Percentiles rank a stretch among this genome's conserved stretches.
phyloP scores from a whole-genome alignment of 1,284 basidiomycete species.

The Taiwanofungus camphoratus region DNA sequence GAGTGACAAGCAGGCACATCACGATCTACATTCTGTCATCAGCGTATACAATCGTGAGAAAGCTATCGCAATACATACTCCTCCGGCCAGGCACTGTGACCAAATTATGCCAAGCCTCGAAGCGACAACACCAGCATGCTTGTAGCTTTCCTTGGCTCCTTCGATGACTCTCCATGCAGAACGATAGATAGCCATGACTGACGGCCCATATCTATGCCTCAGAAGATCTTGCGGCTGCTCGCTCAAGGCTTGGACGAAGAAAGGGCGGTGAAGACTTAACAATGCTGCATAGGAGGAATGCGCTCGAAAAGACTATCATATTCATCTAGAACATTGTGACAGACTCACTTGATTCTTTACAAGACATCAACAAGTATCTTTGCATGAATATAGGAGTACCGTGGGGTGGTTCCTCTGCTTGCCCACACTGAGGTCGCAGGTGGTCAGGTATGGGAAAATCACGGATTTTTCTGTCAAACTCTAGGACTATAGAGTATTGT shows the following conservation, averaged over 20 bases:
- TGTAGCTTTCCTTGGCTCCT: constrained; percentile 38
- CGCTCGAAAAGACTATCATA: neutral
- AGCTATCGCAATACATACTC: constrained; percentile 35
- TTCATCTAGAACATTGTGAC: constrained; percentile 4
- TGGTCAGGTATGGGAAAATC: constrained; percentile 45
- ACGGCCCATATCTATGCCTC: constrained; percentile 57
- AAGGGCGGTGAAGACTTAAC: constrained; percentile 61
- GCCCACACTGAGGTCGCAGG: constrained; percentile 36
- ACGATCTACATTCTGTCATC: constrained; percentile 43
- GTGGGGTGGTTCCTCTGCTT: constrained; percentile 16
- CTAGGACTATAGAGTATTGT: constrained; percentile 37
- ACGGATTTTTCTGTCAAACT: constrained; percentile 36
- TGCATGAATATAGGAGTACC: constrained; percentile 31
- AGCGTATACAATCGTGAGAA: neutral
- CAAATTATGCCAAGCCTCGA: constrained; percentile 47
- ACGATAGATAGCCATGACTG: constrained; percentile 64
- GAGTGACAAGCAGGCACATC: constrained; percentile 58
- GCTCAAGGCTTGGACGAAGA: constrained; percentile 60
- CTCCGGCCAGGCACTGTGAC: constrained; percentile 56
- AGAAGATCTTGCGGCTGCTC: constrained; percentile 52
- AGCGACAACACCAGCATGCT: constrained; percentile 33
- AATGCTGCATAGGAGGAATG: constrained; percentile 37
- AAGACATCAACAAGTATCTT: constrained; percentile 41
- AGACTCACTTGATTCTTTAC: constrained; percentile 53
- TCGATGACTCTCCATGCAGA: constrained; percentile 61